Conservation (phyloP, 1,284 basidiomycete species). For the Trichosporon inkin region DNA sequence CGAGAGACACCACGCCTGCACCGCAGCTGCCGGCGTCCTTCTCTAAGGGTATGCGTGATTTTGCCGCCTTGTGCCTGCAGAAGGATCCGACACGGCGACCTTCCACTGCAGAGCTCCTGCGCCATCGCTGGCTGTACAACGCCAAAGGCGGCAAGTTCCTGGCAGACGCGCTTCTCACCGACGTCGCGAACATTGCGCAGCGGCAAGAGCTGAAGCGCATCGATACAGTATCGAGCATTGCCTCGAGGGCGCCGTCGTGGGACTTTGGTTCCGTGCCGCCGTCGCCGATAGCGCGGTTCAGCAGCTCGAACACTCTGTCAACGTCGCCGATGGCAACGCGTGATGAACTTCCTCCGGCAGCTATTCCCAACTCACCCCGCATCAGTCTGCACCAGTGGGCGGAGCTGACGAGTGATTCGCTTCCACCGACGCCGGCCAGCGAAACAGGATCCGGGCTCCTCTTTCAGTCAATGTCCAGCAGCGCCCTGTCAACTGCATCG, state of each 20-base stretch:
- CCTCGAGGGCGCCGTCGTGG: constrained; percentile 39
- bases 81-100: constrained; percentile 65
- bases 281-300: constrained; percentile 26
- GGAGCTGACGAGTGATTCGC: constrained; percentile 26
- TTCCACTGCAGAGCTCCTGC: constrained; percentile 24
- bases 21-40: constrained; percentile 39
- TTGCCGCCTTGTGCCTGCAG: constrained; percentile 74
- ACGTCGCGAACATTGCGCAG: constrained; percentile 30
- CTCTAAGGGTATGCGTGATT: constrained; percentile 79
- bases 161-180: constrained; percentile 33
- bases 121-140: constrained; percentile 36
- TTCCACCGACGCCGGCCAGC: constrained; percentile 17
- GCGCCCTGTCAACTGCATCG: background rate
- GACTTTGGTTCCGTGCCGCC: constrained; percentile 38
- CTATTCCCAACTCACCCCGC: constrained; percentile 27
- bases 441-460: background rate
- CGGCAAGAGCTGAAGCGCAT: constrained; percentile 43
- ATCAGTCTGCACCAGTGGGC: constrained; percentile 42
- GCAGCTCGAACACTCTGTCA: constrained; percentile 15
- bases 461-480: constrained; percentile 5
- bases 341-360: background rate
- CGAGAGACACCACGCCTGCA: constrained; percentile 8
- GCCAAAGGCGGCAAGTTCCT: constrained; percentile 35
- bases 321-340: background rate
- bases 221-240: constrained; percentile 33